Evolutionary conservation across 2,329 filamentous ascomycete genomes (phyloP).

Genomic region (Lachnellula cervina): DNA sequence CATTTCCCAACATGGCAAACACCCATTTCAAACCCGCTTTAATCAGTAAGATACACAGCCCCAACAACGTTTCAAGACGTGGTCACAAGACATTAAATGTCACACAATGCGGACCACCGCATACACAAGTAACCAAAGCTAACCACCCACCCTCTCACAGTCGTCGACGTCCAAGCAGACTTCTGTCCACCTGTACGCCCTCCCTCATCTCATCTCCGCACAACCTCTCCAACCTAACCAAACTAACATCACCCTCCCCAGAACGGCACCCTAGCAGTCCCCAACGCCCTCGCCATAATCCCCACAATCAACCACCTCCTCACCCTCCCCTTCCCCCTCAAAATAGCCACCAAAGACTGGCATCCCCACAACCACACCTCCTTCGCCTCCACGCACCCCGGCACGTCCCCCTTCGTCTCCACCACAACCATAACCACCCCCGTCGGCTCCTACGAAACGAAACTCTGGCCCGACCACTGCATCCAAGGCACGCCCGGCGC

Average conservation of each 20-base stretch:
- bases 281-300: conserved; percentile 64
- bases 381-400: conserved; percentile 74
- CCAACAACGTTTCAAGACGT: too few relatives aligned
- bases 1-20: not conserved
- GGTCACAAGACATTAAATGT: too few relatives aligned
- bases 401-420: conserved; percentile 64
- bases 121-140: not conserved
- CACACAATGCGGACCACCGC: too few relatives aligned
- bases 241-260: conserved; percentile 33
- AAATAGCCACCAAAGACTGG: conserved; percentile 87
- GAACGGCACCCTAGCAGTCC: conserved; percentile 82
- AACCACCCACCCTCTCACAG: conserved; percentile 56
- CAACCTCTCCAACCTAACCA: not conserved
- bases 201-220: not conserved
- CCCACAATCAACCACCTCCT: conserved; percentile 72
- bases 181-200: conserved; percentile 80
- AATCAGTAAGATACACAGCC: too few relatives aligned
- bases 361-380: conserved; percentile 82
- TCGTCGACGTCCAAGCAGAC: conserved; percentile 91
- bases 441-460: conserved; percentile 57
- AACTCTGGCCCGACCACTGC: conserved; percentile 89
- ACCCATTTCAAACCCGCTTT: not conserved
- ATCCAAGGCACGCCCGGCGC: conserved; percentile 70
- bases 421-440: conserved; percentile 63
- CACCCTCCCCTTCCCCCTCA: conserved; percentile 62